Conservation (phyloP, 495 filamentous ascomycete species). For the Aspergillus saccharolyticus region DNA sequence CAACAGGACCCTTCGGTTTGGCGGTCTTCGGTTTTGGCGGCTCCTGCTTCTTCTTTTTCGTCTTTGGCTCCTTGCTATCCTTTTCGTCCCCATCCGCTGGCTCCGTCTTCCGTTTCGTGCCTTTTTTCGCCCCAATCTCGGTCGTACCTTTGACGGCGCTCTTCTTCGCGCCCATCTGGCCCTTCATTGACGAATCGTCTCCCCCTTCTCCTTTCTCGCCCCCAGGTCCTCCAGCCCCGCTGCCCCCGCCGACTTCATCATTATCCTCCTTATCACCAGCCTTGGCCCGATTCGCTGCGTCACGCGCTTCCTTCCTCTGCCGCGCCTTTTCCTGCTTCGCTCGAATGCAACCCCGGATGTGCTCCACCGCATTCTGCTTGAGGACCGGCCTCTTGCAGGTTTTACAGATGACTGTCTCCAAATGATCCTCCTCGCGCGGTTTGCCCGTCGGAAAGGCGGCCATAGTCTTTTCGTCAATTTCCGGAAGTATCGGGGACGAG, state of each 20-base stretch:
- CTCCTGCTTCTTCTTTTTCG: constrained; percentile 88
- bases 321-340: constrained; percentile 79
- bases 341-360: constrained; percentile 64
- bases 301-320: constrained; percentile 68
- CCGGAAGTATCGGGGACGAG: constrained; percentile 61
- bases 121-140: constrained; percentile 59
- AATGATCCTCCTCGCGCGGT: constrained; percentile 60
- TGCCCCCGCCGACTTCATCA: constrained; percentile 47
- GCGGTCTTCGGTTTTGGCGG: constrained; percentile 77
- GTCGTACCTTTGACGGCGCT: constrained; percentile 60
- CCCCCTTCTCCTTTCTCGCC: constrained; percentile 32
- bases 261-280: constrained; percentile 47
- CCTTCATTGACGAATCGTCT: constrained; percentile 35
- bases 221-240: constrained; percentile 13
- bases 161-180: constrained; percentile 67
- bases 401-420: constrained; percentile 70
- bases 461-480: constrained; percentile 62
- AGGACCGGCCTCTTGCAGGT: constrained; percentile 73
- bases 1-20: constrained; percentile 92
- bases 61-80: constrained; percentile 62
- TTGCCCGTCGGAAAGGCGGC: constrained; percentile 69
- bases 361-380: constrained; percentile 54
- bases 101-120: constrained; percentile 92
- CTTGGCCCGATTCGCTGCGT: constrained; percentile 58
- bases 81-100: constrained; percentile 55